These are phyloP conservation scores for Excoecaria agallocha DNA, from an alignment of 345 rosid genomes.

Conservation along the genomic window DNA sequence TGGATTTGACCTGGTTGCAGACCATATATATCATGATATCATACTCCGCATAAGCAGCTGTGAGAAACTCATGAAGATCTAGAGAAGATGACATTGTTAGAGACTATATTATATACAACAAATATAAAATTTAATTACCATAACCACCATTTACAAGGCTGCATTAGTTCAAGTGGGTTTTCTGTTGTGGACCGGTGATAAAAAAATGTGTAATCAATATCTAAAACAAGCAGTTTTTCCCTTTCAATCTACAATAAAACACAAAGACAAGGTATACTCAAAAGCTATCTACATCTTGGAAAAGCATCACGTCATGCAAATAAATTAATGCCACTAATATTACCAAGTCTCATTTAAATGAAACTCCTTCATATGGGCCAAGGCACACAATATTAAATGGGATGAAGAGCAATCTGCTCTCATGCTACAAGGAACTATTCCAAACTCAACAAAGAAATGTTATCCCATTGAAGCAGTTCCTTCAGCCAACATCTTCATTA, in stretches of 20 bases:
- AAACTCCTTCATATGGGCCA: not conserved
- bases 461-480: not conserved
- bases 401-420: not conserved
- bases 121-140: not conserved
- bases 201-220: conserved; percentile 90
- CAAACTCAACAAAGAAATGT: not conserved
- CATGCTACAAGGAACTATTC: not conserved
- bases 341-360: not conserved
- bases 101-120: not conserved
- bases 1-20: conserved; percentile 74
- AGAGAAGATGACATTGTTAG: conserved; percentile 27
- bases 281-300: no score
- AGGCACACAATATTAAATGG: not conserved
- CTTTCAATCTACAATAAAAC: conserved; percentile 65
- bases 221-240: conserved; percentile 86
- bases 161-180: conserved; percentile 87
- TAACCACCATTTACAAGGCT: conserved; percentile 62
- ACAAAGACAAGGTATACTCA: not conserved
- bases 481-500: not conserved
- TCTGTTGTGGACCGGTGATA: conserved; percentile 95
- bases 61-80: conserved; percentile 97
- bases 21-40: conserved; percentile 98
- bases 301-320: no score
- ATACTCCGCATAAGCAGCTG: conserved; percentile 82
- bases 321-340: no score